Percentiles rank a stretch among this genome's conserved stretches.
Conservation (phyloP, 2,329 filamentous ascomycete genomes). For the Fusarium floridanum region DNA sequence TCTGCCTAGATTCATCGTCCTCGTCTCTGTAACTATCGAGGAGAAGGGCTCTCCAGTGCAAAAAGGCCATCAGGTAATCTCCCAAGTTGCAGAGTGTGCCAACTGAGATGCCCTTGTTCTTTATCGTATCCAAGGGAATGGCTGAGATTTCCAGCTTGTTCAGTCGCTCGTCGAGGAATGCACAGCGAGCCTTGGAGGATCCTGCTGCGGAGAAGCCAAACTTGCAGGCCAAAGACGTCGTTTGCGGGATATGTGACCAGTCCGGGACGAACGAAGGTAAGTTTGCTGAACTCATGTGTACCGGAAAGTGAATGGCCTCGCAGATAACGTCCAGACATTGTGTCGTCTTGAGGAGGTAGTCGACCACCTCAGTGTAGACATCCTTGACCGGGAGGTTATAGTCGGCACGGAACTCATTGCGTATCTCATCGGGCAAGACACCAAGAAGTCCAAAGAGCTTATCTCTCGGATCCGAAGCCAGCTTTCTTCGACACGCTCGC, state of each 20-base stretch:
- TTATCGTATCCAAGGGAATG: constrained; percentile 3
- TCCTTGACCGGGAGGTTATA: constrained; percentile 29
- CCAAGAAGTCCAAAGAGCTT: constrained; percentile 26
- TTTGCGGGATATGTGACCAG: constrained; percentile 29
- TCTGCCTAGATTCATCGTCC: background rate
- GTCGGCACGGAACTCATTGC: constrained; percentile 4
- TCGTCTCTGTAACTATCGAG: background rate
- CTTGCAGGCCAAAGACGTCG: constrained; percentile 16
- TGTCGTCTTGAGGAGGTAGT: constrained; percentile 29
- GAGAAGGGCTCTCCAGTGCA: constrained; percentile 31
- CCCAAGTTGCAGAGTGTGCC: constrained; percentile 27
- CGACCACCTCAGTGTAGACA: constrained; percentile 25
- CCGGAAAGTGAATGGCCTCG: constrained; percentile 24
- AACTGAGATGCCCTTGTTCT: constrained; percentile 19
- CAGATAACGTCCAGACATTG: constrained; percentile 22
- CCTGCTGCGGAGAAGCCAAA: constrained; percentile 23
- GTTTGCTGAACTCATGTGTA: constrained; percentile 9
- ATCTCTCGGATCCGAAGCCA: constrained; percentile 24
- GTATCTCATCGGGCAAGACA: constrained; percentile 4
- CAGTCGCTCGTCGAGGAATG: constrained; percentile 14
- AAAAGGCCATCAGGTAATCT: constrained; percentile 32
- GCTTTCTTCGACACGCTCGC: constrained; percentile 17
- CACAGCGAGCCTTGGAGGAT: background rate
- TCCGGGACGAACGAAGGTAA: constrained; percentile 29
- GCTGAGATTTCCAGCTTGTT: constrained; percentile 29